phyloP scores from a whole-genome alignment of 441 rosid genomes.

The Metrosideros polymorpha region DNA sequence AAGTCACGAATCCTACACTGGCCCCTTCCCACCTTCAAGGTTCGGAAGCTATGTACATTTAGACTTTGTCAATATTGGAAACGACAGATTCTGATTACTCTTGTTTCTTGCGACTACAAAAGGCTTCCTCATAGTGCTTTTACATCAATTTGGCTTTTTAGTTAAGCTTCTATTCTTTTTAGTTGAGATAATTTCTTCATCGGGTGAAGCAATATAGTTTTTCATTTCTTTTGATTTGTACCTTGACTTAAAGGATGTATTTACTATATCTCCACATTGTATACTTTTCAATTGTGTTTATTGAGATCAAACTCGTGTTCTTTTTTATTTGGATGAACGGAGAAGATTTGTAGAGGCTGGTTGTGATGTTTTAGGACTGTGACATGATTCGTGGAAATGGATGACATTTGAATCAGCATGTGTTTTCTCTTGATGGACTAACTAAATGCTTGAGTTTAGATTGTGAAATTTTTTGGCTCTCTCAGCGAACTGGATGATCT shows the following conservation, averaged over 20 bases:
- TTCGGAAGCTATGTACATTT: neutral
- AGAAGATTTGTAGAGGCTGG: neutral
- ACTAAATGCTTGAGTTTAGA: neutral
- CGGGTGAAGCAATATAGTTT: neutral
- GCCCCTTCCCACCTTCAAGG: conserved; percentile 84
- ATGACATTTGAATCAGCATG: neutral
- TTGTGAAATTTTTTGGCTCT: neutral
- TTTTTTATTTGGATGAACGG: neutral
- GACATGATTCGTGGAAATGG: neutral
- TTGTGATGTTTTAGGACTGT: neutral
- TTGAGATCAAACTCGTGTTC: neutral
- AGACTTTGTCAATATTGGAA: neutral
- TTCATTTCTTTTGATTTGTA: neutral
- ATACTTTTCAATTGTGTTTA: neutral
- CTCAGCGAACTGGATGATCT: neutral
- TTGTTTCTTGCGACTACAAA: neutral
- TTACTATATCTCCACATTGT: neutral
- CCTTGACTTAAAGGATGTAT: neutral
- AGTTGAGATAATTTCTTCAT: neutral
- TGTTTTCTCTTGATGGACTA: neutral
- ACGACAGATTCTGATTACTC: neutral
- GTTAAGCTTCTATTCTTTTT: neutral
- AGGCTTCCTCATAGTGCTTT: neutral
- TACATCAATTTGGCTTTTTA: neutral
- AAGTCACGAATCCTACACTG: conserved; percentile 75